Percentiles rank a stretch among this genome's conserved stretches.
Conservation (phyloP, 2,329 filamentous ascomycete species). For the Calonectria henricotiae region DNA sequence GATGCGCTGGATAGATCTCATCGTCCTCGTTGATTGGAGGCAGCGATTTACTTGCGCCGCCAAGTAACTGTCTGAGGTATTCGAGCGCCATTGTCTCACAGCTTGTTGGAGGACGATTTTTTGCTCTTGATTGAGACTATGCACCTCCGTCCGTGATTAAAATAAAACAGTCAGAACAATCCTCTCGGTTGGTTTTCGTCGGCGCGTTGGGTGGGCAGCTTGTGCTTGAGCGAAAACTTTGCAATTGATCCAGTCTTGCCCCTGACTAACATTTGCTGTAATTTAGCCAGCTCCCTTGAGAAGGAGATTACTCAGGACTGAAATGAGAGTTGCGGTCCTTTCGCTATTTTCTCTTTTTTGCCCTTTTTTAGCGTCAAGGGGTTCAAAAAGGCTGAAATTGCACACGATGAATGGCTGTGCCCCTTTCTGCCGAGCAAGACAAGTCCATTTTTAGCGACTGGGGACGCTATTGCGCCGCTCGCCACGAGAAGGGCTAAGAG, state of each 20-base stretch:
- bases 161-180: no score
- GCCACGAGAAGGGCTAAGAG: background rate
- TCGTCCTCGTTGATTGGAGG: background rate
- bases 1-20: slow-evolving; percentile 2
- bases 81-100: background rate
- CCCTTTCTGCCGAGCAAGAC: slow-evolving; percentile 1
- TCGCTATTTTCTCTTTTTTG: background rate
- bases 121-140: no score
- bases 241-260: background rate
- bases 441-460: slow-evolving; percentile 1
- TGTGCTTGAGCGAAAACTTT: background rate
- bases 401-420: background rate
- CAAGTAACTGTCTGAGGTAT: background rate
- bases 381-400: slow-evolving; percentile 13
- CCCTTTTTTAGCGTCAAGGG: background rate
- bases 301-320: background rate
- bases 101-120: background rate
- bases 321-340: background rate
- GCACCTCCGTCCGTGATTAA: background rate
- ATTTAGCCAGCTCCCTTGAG: background rate
- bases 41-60: background rate
- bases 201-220: background rate
- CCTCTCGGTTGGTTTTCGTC: background rate
- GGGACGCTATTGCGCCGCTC: slow-evolving; percentile 2
- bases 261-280: background rate